These are phyloP conservation scores for Mucor saturninus DNA, from an alignment of 371 early-diverging fungal genomes.

Conservation along the genomic window DNA sequence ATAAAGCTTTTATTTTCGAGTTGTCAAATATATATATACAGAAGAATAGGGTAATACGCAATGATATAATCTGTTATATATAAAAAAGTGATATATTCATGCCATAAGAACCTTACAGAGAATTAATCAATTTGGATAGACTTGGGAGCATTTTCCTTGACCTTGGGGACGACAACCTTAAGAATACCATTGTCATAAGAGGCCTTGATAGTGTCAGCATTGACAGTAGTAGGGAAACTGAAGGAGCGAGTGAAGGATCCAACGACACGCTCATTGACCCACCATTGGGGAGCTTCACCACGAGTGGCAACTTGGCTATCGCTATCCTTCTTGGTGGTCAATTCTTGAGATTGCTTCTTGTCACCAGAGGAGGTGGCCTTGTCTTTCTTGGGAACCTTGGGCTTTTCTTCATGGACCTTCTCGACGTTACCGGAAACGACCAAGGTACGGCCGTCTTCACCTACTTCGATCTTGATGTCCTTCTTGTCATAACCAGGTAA, in stretches of 20 bases:
- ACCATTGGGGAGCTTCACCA: slow-evolving; percentile 27
- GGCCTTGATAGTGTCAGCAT: slow-evolving; percentile 43
- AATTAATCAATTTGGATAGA: slow-evolving; percentile 32
- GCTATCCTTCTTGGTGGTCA: neutral
- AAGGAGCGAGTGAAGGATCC: slow-evolving; percentile 42
- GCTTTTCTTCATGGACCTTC: neutral
- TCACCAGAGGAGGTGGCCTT: neutral
- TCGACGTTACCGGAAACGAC: slow-evolving; percentile 30
- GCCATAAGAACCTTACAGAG: neutral
- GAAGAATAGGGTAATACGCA: too few relatives aligned
- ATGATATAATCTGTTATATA: neutral
- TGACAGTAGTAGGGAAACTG: slow-evolving; percentile 37
- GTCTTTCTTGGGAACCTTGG: neutral
- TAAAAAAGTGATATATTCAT: neutral
- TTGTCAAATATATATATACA: too few relatives aligned
- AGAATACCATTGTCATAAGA: slow-evolving; percentile 47
- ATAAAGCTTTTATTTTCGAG: too few relatives aligned
- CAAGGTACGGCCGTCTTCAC: slow-evolving; percentile 32
- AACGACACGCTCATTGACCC: slow-evolving; percentile 42
- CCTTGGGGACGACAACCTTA: slow-evolving; percentile 41
- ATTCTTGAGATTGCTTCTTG: neutral
- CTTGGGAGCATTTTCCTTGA: slow-evolving; percentile 10
- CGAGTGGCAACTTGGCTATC: neutral
- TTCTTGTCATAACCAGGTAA: slow-evolving; percentile 46
- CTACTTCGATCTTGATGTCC: slow-evolving; percentile 40